A percentile compares a stretch with the other conserved stretches of the same genome.
Evolutionary conservation across 352 stramenopile genomes (phyloP).

Genomic region (Pythium pectinolyticum): DNA sequence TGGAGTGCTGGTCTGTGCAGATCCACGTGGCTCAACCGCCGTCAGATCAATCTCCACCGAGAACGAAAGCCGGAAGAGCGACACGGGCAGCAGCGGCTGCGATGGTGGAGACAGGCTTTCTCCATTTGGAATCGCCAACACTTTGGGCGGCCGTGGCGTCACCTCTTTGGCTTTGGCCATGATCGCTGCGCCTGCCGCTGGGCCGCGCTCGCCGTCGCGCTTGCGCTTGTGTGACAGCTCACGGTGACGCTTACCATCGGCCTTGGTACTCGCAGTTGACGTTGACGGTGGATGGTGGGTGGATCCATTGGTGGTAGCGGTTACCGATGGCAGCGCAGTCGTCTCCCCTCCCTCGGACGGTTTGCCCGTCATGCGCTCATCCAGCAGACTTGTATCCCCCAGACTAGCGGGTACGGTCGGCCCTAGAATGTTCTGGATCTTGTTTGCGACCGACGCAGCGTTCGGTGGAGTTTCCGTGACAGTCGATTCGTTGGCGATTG

Average conservation of each 20-base stretch:
- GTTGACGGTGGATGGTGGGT: no score
- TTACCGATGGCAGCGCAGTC: no score
- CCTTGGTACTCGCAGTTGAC: conserved; percentile 1
- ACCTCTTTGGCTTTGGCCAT: conserved; percentile 64
- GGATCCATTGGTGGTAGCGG: no score
- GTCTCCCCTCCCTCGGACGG: not conserved
- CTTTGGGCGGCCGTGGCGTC: conserved; percentile 43
- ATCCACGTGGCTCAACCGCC: conserved; percentile 1
- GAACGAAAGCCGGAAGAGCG: conserved; percentile 62
- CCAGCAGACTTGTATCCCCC: conserved; percentile 51
- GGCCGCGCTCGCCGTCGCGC: conserved; percentile 46
- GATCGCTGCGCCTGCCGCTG: conserved; percentile 24
- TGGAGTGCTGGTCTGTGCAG: not conserved
- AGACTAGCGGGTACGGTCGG: conserved; percentile 55
- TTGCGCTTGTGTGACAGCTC: conserved; percentile 65
- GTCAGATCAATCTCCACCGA: conserved; percentile 56
- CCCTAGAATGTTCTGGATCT: conserved; percentile 77
- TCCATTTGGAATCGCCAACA: conserved; percentile 48
- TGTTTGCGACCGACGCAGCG: conserved; percentile 67
- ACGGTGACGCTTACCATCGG: conserved; percentile 20
- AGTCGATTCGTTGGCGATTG: no score
- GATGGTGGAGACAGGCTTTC: no score
- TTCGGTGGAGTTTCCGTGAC: no score
- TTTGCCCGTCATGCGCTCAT: conserved; percentile 56
- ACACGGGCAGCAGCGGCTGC: conserved; percentile 52